Conservation (phyloP, 306 rosid species). For the Abrus pulchellus region DNA sequence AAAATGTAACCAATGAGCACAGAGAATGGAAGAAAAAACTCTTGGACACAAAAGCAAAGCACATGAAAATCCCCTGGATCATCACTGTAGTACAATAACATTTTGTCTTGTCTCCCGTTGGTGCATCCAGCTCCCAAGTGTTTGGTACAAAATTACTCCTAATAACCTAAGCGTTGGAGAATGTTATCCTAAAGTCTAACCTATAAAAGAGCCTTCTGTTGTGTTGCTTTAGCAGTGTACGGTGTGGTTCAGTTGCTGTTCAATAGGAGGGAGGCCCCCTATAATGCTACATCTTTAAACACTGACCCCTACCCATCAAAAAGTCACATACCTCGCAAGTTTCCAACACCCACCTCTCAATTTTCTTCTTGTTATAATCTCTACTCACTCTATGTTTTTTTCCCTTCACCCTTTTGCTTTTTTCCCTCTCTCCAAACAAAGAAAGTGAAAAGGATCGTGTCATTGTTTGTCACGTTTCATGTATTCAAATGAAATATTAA, state of each 20-base stretch:
- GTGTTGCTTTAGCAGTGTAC: neutral
- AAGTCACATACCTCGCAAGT: neutral
- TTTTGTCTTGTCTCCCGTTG: neutral
- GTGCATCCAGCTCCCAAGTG: slow-evolving; percentile 18
- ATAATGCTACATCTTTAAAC: neutral
- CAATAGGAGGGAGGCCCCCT: neutral
- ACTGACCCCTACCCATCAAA: slow-evolving; percentile 4
- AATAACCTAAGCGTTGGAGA: slow-evolving; percentile 39
- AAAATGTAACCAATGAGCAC: too few relatives aligned
- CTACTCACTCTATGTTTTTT: too few relatives aligned
- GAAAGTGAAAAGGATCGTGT: neutral
- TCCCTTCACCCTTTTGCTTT: neutral
- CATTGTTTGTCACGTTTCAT: too few relatives aligned
- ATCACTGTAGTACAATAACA: neutral
- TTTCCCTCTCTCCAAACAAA: neutral
- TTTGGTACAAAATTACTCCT: neutral
- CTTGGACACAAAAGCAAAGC: neutral
- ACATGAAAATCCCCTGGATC: slow-evolving; percentile 7
- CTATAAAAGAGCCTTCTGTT: slow-evolving; percentile 8
- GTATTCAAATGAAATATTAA: too few relatives aligned
- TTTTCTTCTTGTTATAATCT: neutral
- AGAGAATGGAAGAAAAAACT: neutral
- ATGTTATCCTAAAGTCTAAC: slow-evolving; percentile 32
- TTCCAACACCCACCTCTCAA: neutral
- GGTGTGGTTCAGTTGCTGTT: neutral